Conservation (phyloP, 2,329 filamentous ascomycete species). For the Ceratocystis destructans region DNA sequence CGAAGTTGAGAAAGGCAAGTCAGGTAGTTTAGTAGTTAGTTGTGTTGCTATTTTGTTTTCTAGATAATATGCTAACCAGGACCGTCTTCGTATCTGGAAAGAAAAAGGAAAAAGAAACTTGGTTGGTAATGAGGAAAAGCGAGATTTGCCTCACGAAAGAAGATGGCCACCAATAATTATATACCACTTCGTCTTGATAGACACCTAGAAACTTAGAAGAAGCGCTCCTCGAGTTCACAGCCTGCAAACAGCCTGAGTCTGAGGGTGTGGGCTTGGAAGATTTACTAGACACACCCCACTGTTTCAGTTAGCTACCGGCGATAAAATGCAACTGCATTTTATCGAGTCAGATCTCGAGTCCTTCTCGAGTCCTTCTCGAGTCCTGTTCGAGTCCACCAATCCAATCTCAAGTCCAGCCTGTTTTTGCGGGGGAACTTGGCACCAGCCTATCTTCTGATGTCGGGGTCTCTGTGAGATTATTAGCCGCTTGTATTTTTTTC, state of each 20-base stretch:
- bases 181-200: neutral
- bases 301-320: neutral
- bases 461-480: neutral
- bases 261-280: neutral
- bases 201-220: neutral
- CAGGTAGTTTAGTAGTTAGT: neutral
- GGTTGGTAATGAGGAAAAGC: neutral
- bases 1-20: neutral
- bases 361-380: neutral
- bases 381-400: neutral
- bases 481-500: neutral
- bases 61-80: neutral
- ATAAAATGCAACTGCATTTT: neutral
- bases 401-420: too few relatives aligned
- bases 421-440: neutral
- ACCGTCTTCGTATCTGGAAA: neutral
- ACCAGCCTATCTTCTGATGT: neutral
- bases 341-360: neutral
- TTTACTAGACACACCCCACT: neutral
- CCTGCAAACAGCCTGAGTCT: slow-evolving; percentile 4
- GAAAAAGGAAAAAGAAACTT: neutral
- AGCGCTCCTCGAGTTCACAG: neutral
- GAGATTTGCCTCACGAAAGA: neutral
- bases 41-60: neutral
- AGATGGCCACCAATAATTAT: neutral